phyloP scores from a whole-genome alignment of 1,284 basidiomycete species.

The Boletus mariae region DNA sequence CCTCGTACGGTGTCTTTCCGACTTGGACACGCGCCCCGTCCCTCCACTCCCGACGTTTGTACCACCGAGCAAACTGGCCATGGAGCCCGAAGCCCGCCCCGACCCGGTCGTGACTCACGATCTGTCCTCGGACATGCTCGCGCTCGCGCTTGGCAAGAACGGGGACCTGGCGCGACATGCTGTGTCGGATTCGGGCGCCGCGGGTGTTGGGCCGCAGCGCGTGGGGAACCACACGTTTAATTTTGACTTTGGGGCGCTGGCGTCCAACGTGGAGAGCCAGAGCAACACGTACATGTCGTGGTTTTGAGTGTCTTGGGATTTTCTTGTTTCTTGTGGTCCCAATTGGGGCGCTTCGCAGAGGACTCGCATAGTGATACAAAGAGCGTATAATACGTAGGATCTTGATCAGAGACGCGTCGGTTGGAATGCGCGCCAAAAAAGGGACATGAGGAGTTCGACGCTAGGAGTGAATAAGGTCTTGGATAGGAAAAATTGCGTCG shows the following conservation, averaged over 20 bases:
- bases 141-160: constrained; percentile 27
- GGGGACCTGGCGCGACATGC: constrained; percentile 27
- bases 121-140: constrained; percentile 32
- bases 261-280: constrained; percentile 33
- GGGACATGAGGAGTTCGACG: too few relatives aligned
- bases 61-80: constrained; percentile 13
- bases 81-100: constrained; percentile 17
- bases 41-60: constrained; percentile 26
- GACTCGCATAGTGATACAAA: too few relatives aligned
- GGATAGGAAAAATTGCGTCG: too few relatives aligned
- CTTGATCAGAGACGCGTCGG: too few relatives aligned
- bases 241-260: constrained; percentile 33
- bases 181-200: constrained; percentile 16
- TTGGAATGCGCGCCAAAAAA: too few relatives aligned
- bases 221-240: constrained; percentile 36
- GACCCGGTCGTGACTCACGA: constrained; percentile 24
- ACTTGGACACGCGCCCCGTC: constrained; percentile 20
- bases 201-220: constrained; percentile 26
- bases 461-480: too few relatives aligned
- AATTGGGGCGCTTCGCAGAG: too few relatives aligned
- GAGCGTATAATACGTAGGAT: too few relatives aligned
- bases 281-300: constrained; percentile 36
- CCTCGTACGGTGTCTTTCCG: constrained; percentile 23
- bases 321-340: too few relatives aligned
- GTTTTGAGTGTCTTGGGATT: constrained; percentile 24